Conservation (phyloP, 2,329 filamentous ascomycete genomes). For the Diaporthe citrichinensis region DNA sequence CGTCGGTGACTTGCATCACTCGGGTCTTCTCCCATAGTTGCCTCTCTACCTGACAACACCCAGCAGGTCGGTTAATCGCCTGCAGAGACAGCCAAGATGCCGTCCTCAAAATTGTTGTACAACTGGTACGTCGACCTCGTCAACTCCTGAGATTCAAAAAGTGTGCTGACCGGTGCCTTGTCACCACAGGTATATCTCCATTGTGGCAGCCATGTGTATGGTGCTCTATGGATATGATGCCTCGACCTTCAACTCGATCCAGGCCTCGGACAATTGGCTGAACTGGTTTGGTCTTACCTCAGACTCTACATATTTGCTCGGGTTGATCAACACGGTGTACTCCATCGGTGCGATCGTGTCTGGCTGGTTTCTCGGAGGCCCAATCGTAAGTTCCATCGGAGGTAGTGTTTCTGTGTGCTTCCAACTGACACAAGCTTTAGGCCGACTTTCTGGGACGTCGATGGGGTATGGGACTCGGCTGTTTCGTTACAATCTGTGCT, state of each 20-base stretch:
- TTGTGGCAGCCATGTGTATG: constrained; percentile 81
- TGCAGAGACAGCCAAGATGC: constrained; percentile 45
- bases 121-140: constrained; percentile 44
- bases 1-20: neutral
- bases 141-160: neutral
- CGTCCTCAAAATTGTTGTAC: constrained; percentile 46
- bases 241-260: constrained; percentile 80
- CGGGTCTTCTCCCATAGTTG: neutral
- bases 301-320: constrained; percentile 55
- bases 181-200: constrained; percentile 71
- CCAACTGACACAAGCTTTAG: constrained; percentile 38
- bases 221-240: constrained; percentile 83
- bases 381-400: constrained; percentile 56
- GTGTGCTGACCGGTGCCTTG: neutral
- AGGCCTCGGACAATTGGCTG: constrained; percentile 77
- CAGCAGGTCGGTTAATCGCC: constrained; percentile 33
- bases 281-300: constrained; percentile 70
- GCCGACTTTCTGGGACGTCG: constrained; percentile 74
- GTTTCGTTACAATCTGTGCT: constrained; percentile 74
- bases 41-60: neutral
- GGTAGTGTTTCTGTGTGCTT: too few relatives aligned
- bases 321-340: constrained; percentile 76
- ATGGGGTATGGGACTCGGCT: constrained; percentile 75
- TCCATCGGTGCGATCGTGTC: constrained; percentile 79
- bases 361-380: constrained; percentile 78